Conservation (phyloP, 2,329 filamentous ascomycete genomes). For the Hyphodiscus sp. region DNA sequence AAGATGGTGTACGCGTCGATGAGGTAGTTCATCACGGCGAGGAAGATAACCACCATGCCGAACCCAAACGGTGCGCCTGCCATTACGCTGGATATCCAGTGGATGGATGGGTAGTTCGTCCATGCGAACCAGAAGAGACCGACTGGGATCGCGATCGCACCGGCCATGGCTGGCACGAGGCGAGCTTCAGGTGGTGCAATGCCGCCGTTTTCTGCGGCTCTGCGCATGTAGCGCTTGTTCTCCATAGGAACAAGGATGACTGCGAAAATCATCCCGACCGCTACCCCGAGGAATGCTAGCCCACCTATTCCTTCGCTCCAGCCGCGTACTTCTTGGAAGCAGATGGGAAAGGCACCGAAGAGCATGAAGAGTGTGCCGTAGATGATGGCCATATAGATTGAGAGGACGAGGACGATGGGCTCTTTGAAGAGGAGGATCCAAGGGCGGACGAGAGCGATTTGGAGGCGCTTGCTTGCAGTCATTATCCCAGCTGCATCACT, state of each 20-base stretch:
- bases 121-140: conserved; percentile 63
- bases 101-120: conserved; percentile 51
- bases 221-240: not conserved
- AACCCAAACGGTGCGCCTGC: not conserved
- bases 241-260: not conserved
- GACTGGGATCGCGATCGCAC: conserved; percentile 53
- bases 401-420: conserved; percentile 75
- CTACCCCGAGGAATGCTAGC: conserved; percentile 62
- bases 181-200: conserved; percentile 57
- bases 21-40: conserved; percentile 52
- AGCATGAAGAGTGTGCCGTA: conserved; percentile 49
- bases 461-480: conserved; percentile 59
- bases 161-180: conserved; percentile 55
- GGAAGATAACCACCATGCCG: conserved; percentile 1
- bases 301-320: conserved; percentile 54
- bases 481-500: conserved; percentile 64
- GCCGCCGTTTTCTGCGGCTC: conserved; percentile 34
- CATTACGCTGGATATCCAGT: conserved; percentile 48
- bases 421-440: conserved; percentile 84
- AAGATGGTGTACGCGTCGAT: conserved; percentile 65
- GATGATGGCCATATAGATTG: conserved; percentile 74
- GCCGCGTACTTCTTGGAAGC: conserved; percentile 53
- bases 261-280: conserved; percentile 54
- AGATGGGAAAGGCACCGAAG: conserved; percentile 56
- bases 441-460: conserved; percentile 73